Conservation (phyloP, 768 basidiomycete genomes). For the Trametes elegans region DNA sequence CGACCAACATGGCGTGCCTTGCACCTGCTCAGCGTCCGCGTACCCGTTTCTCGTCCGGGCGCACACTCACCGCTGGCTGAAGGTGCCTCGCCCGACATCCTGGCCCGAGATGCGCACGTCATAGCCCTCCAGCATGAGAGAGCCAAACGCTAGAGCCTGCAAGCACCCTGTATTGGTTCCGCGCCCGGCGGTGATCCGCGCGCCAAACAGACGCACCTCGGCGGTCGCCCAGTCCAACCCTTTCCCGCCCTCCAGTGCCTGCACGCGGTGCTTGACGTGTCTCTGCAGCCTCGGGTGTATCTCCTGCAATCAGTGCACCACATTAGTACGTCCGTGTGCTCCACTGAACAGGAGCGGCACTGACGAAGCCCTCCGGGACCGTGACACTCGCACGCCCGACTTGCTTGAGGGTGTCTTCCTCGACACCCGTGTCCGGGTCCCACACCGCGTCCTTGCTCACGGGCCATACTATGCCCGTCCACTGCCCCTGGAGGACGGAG, state of each 20-base stretch:
- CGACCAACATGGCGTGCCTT: constrained; percentile 88
- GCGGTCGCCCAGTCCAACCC: constrained; percentile 90
- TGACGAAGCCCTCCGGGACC: constrained; percentile 59
- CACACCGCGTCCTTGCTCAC: constrained; percentile 47
- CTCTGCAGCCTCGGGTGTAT: constrained; percentile 76
- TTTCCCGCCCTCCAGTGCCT: constrained; percentile 62
- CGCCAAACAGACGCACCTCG: constrained; percentile 53
- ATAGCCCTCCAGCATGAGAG: constrained; percentile 76
- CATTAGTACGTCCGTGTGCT: not conserved
- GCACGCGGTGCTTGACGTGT: constrained; percentile 76
- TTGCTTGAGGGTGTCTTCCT: constrained; percentile 44
- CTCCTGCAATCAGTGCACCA: constrained; percentile 46
- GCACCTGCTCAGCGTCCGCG: constrained; percentile 1
- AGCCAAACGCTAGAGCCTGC: constrained; percentile 85
- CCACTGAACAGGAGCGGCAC: constrained; percentile 27
- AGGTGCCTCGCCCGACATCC: constrained; percentile 89
- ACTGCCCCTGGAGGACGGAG: constrained; percentile 62
- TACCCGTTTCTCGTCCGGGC: not conserved
- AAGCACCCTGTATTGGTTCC: not conserved
- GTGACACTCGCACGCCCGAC: constrained; percentile 71
- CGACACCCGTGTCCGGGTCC: constrained; percentile 69
- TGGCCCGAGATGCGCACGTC: constrained; percentile 91
- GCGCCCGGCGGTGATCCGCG: too few relatives aligned
- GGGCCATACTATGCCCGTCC: constrained; percentile 63
- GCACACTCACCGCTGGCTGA: constrained; percentile 63